A percentile compares a stretch with the other conserved stretches of the same genome.
These are phyloP conservation scores for Tricholoma sp. DNA, from an alignment of 768 basidiomycete genomes.

Conservation along the genomic window DNA sequence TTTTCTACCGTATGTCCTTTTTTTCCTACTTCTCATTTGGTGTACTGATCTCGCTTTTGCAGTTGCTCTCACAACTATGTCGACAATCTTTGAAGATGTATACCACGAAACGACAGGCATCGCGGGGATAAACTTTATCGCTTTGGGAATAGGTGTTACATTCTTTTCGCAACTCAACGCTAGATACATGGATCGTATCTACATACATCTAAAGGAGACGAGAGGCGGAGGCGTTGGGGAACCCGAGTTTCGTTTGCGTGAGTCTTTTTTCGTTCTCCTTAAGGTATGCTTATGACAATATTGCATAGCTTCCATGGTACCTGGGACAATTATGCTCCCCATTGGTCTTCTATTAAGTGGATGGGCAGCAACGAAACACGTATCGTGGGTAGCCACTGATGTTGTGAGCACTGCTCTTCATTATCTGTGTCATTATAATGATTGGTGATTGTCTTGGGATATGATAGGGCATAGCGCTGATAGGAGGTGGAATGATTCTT, in stretches of 20 bases:
- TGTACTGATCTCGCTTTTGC: neutral
- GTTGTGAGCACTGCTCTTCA: conserved; percentile 37
- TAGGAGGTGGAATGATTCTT: conserved; percentile 56
- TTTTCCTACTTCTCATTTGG: neutral
- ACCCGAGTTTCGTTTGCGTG: conserved; percentile 48
- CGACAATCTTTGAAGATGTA: conserved; percentile 46
- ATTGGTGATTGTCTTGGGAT: neutral
- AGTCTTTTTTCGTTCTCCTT: conserved; percentile 12
- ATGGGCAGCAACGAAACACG: conserved; percentile 54
- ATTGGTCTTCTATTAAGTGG: conserved; percentile 65
- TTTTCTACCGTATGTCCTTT: conserved; percentile 45
- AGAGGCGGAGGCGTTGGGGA: conserved; percentile 41
- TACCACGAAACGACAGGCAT: conserved; percentile 57
- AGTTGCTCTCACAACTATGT: conserved; percentile 69
- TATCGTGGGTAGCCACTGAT: conserved; percentile 71
- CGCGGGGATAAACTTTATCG: conserved; percentile 64
- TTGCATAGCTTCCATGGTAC: conserved; percentile 49
- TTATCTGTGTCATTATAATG: neutral
- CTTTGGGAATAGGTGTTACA: conserved; percentile 60
- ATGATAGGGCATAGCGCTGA: conserved; percentile 48
- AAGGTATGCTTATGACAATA: neutral
- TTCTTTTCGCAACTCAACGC: conserved; percentile 52
- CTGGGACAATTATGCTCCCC: conserved; percentile 56
- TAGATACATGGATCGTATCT: conserved; percentile 49
- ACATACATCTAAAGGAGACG: conserved; percentile 42